Base-by-base conservation (phyloP, 2,329 filamentous ascomycete species). In the Anisogramma anomala region DNA sequence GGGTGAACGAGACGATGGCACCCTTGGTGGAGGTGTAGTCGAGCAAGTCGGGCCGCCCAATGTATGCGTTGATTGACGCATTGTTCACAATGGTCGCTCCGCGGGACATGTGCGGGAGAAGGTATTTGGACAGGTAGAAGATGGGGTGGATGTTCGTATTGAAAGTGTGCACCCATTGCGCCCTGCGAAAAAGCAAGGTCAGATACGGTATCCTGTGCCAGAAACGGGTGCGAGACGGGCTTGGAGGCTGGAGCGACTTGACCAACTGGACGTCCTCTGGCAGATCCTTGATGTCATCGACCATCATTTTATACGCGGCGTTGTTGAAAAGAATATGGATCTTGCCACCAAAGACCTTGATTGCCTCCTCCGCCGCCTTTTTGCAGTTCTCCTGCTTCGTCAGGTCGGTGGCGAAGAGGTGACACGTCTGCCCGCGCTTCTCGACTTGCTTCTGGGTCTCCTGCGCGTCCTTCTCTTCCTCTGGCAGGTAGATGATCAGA, bases 61-160 rank as follows among this genome's bases (percentile, higher is more conserved):
- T 74, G 62, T 89, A 91, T 19, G 79, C 82, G 58, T 89, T 89
- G 57, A 91, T 79, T 23, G 82, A 87, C 33, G 83, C 79, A 56
- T 85, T 87, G 66, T 89, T 91, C 70, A 93, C 86, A 58, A 93
- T 86, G 19, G 76, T 78, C 42, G 76, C 71, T 26, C 85, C 84
- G n/a, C 60, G 58, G 54, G 75, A 73, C 77, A 91, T 82, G 60
- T 88, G 80, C 1, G 77, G 77, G 9, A 91, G 67, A 10, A 71
- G 63, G 55, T 88, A 85, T 59, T 91, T 91, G 46, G 83, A 72
- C 26, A 89, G 67, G 64, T 79, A 89, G 68, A 87, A 91, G 65
- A 77, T 81, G 3, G 82, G 73, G 59, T 89, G 81, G 53, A 91
- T 87, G 63, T 91, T 93, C 35, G 78, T 84, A 60, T 85, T 70